phyloP scores from a whole-genome alignment of 140 eudicot species.

The Stevia rebaudiana region DNA sequence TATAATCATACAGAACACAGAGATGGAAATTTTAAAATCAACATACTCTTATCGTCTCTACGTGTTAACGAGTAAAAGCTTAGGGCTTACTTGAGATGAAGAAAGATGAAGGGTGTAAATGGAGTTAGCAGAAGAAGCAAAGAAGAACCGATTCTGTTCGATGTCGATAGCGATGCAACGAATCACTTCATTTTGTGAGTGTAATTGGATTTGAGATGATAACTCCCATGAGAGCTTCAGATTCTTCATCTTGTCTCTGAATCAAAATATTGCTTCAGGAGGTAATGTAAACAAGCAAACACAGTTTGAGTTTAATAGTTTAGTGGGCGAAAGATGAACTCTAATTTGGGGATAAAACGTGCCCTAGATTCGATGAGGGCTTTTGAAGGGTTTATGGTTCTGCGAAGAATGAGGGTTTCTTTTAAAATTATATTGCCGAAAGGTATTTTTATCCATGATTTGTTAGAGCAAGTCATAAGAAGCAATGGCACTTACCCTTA shows the following conservation, averaged over 20 bases:
- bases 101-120: conserved; percentile 52
- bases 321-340: conserved; percentile 10
- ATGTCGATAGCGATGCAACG: conserved; percentile 67
- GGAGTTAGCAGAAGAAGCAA: conserved; percentile 69
- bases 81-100: conserved; percentile 40
- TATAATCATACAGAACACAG: not conserved
- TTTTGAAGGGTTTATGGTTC: conserved; percentile 16
- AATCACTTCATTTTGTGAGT: conserved; percentile 39
- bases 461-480: too few relatives aligned
- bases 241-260: conserved; percentile 50
- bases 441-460: too few relatives aligned
- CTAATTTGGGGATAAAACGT: not conserved
- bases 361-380: conserved; percentile 22
- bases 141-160: conserved; percentile 77
- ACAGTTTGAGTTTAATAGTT: conserved; percentile 1
- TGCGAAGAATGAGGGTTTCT: conserved; percentile 6
- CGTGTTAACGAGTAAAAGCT: not conserved
- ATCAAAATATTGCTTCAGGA: not conserved
- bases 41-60: not conserved
- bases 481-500: too few relatives aligned
- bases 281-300: too few relatives aligned
- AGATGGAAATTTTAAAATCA: not conserved
- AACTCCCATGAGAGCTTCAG: conserved; percentile 63
- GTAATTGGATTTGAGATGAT: conserved; percentile 41
- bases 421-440: too few relatives aligned